These are phyloP conservation scores for Leptographium wingfieldii DNA, from an alignment of 2,329 filamentous ascomycete species.

Conservation along the genomic window DNA sequence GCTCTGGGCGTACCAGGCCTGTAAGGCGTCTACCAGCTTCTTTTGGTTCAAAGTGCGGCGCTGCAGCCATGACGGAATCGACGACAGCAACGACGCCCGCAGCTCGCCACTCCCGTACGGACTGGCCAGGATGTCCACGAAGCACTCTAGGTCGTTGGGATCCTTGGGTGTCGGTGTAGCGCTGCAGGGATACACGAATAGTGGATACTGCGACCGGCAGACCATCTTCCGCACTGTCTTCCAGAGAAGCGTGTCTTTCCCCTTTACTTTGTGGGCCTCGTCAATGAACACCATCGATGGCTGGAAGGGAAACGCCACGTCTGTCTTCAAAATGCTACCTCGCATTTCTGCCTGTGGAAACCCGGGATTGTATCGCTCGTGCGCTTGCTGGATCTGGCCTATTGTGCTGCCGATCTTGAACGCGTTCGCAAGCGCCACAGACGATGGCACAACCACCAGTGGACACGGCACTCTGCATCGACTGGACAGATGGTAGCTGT, in stretches of 20 bases:
- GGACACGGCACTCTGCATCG: neutral
- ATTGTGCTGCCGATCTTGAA: neutral
- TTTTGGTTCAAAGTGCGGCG: neutral
- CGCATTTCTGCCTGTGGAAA: neutral
- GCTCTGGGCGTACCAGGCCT: neutral
- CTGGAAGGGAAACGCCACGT: neutral
- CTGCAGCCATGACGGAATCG: neutral
- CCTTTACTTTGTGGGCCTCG: neutral
- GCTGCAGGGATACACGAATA: constrained; percentile 1
- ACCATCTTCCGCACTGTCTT: neutral
- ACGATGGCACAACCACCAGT: constrained; percentile 1
- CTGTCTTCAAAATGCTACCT: neutral
- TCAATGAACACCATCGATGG: constrained; percentile 2
- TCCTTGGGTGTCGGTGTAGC: neutral
- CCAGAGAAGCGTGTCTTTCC: neutral
- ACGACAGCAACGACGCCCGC: neutral
- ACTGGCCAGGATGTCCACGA: neutral
- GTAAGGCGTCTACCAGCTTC: neutral
- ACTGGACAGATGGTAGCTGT: neutral
- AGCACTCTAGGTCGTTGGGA: neutral
- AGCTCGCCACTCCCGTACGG: neutral
- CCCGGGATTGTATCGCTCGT: neutral
- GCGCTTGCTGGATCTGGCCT: neutral
- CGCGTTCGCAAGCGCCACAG: neutral
- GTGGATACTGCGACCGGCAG: neutral